Evolutionary conservation across 805 yeast species (phyloP).

Genomic region (Nakazawaea ernobii): DNA sequence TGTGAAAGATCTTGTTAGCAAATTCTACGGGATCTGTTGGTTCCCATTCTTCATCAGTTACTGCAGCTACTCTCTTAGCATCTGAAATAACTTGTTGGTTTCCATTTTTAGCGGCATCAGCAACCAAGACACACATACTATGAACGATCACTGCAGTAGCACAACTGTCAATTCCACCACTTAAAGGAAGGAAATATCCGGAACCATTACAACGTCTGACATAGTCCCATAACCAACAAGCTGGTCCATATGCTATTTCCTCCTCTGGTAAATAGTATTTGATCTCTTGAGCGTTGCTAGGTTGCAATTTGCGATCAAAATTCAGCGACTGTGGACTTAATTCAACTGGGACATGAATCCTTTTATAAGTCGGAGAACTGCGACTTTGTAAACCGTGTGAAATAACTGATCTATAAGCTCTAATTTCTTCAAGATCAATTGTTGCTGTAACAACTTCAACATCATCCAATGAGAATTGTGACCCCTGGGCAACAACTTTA

Average conservation of each 20-base stretch:
- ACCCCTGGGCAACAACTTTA: slow-evolving; percentile 83
- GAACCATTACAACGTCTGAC: slow-evolving; percentile 84
- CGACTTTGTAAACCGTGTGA: slow-evolving; percentile 74
- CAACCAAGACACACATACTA: slow-evolving; percentile 88
- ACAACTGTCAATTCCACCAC: slow-evolving; percentile 98
- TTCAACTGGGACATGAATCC: slow-evolving; percentile 59
- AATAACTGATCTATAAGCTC: slow-evolving; percentile 67
- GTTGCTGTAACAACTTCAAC: slow-evolving; percentile 97
- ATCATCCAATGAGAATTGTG: slow-evolving; percentile 83
- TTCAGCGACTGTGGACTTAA: slow-evolving; percentile 54
- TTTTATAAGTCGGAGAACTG: slow-evolving; percentile 35
- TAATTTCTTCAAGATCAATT: slow-evolving; percentile 85
- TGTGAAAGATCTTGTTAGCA: slow-evolving; percentile 72
- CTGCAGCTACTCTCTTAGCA: slow-evolving; percentile 61
- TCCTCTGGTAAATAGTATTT: slow-evolving; percentile 82
- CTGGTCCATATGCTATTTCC: slow-evolving; percentile 97
- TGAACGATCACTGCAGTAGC: slow-evolving; percentile 94
- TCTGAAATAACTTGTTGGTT: slow-evolving; percentile 74
- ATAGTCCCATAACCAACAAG: slow-evolving; percentile 99
- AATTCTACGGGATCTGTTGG: slow-evolving; percentile 76
- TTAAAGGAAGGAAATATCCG: slow-evolving; percentile 87
- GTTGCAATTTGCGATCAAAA: slow-evolving; percentile 57
- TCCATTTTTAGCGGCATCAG: slow-evolving; percentile 59
- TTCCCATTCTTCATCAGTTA: slow-evolving; percentile 44
- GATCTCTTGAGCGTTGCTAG: slow-evolving; percentile 46